These are phyloP conservation scores for Escallonia herrerae DNA, from an alignment of 129 eudicot genomes.

Conservation along the genomic window DNA sequence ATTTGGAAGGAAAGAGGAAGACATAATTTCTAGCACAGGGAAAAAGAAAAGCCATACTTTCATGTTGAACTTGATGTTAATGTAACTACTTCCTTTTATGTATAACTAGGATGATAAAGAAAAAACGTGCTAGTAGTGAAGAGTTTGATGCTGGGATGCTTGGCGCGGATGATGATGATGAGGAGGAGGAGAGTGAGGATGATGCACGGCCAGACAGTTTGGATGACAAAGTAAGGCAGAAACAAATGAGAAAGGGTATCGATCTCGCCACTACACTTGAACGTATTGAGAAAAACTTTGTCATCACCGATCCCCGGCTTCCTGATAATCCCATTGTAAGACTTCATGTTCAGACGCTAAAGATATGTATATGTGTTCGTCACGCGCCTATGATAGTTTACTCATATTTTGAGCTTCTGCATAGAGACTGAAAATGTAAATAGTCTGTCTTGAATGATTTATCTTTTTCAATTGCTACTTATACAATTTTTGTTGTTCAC, in stretches of 20 bases:
- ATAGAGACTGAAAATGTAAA: no score
- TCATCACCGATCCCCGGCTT: constrained; percentile 96
- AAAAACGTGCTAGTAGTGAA: constrained; percentile 41
- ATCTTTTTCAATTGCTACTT: background rate
- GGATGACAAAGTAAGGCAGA: constrained; percentile 87
- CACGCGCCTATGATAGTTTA: background rate
- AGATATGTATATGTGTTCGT: no score
- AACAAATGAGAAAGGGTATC: constrained; percentile 94
- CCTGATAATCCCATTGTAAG: constrained; percentile 99
- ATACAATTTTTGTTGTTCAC: constrained; percentile 14
- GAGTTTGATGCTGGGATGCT: constrained; percentile 27
- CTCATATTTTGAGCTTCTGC: background rate
- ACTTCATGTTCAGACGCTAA: background rate
- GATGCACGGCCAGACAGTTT: constrained; percentile 67
- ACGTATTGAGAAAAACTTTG: constrained; percentile 97
- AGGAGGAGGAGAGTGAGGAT: constrained; percentile 29
- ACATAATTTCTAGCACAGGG: no score
- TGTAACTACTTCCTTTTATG: no score
- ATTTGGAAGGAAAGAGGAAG: no score
- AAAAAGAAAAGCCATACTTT: no score
- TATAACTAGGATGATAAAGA: constrained; percentile 54
- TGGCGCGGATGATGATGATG: constrained; percentile 15
- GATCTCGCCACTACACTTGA: constrained; percentile 98
- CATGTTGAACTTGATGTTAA: no score
- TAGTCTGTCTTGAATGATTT: background rate